A percentile compares a stretch with the other conserved stretches of the same genome.
Conservation (phyloP, 2,329 filamentous ascomycete genomes). For the Diplocarpon mali region DNA sequence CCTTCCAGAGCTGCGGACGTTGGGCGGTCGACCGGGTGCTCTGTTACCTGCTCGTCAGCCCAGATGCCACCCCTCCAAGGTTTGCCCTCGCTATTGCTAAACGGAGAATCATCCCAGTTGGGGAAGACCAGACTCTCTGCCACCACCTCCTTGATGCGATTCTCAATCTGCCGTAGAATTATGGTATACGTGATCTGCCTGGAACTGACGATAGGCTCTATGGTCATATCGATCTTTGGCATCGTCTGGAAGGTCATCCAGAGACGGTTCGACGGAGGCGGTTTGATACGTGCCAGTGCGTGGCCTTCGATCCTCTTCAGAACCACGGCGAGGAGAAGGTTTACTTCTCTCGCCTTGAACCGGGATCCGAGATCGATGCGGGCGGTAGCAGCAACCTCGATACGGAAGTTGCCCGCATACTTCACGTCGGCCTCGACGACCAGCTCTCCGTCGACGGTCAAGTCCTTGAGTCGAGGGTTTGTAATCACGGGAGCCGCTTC, state of each 20-base stretch:
- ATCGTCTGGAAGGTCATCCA: slow-evolving; percentile 94
- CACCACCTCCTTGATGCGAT: slow-evolving; percentile 84
- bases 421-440: slow-evolving; percentile 76
- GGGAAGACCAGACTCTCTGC: slow-evolving; percentile 84
- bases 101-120: slow-evolving; percentile 94
- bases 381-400: slow-evolving; percentile 87
- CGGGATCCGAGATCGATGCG: slow-evolving; percentile 81
- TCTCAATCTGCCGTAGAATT: slow-evolving; percentile 88
- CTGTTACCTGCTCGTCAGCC: slow-evolving; percentile 41
- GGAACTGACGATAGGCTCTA: slow-evolving; percentile 90
- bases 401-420: slow-evolving; percentile 79
- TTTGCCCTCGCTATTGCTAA: slow-evolving; percentile 71
- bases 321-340: slow-evolving; percentile 75
- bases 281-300: slow-evolving; percentile 76
- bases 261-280: slow-evolving; percentile 87
- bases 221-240: slow-evolving; percentile 87
- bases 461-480: slow-evolving; percentile 75
- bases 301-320: slow-evolving; percentile 81
- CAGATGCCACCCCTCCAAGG: slow-evolving; percentile 79
- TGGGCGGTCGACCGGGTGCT: slow-evolving; percentile 29
- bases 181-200: slow-evolving; percentile 91
- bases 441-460: slow-evolving; percentile 86
- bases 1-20: slow-evolving; percentile 33
- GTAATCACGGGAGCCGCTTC: slow-evolving; percentile 80
- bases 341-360: slow-evolving; percentile 85